phyloP scores from a whole-genome alignment of 768 basidiomycete species.

The Suillus sp. region DNA sequence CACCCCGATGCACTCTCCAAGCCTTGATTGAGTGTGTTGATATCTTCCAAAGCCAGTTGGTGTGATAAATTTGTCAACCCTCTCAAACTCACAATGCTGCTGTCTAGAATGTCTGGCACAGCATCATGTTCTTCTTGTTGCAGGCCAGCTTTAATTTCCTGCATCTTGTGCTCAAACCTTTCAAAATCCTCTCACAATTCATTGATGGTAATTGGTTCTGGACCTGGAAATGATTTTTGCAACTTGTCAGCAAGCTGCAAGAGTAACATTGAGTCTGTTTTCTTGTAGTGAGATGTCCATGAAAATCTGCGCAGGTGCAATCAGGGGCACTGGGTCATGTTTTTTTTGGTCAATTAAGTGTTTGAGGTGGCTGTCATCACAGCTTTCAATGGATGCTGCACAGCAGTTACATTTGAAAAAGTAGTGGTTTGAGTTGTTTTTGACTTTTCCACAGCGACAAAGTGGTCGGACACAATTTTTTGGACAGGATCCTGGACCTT shows the following conservation, averaged over 20 bases:
- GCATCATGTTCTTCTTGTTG: too few relatives aligned
- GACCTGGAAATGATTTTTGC: constrained; percentile 3
- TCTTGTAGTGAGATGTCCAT: constrained; percentile 5
- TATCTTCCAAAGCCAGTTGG: neutral
- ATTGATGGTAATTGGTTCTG: constrained; percentile 5
- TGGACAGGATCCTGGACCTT: neutral
- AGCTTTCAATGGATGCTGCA: constrained; percentile 12
- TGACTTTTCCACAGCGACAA: neutral
- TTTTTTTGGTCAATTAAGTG: constrained; percentile 5
- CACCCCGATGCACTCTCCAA: neutral
- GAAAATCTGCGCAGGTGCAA: neutral
- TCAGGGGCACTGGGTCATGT: neutral
- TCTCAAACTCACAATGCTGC: too few relatives aligned
- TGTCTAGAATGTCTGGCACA: too few relatives aligned
- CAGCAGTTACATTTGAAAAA: constrained; percentile 20
- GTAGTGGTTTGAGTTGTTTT: constrained; percentile 13
- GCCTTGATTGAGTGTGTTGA: neutral
- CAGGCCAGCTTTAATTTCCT: too few relatives aligned
- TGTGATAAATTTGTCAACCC: neutral
- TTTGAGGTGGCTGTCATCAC: constrained; percentile 18
- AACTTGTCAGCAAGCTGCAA: too few relatives aligned
- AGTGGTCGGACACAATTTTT: constrained; percentile 9
- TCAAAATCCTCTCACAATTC: too few relatives aligned
- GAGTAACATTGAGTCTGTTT: neutral
- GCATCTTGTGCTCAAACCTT: too few relatives aligned